Base-by-base conservation (phyloP, 768 basidiomycete genomes). In the Neoboletus subvelutipes region DNA sequence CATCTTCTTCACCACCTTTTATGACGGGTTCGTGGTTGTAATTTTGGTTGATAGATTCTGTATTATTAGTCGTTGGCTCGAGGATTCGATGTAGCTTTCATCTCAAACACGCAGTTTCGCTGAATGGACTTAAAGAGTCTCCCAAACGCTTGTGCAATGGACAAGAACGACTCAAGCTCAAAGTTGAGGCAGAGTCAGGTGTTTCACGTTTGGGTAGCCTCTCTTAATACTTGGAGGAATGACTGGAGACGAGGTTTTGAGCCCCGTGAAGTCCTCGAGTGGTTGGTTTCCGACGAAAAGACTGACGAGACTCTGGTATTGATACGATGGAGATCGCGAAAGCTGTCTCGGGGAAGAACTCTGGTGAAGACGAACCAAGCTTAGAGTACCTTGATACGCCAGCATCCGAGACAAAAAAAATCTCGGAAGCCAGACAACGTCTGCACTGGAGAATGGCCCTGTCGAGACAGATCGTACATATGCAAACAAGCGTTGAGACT, bases 1-100 rank as follows among this genome's bases (percentile, higher is more conserved):
- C 54, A 24, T 46, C 33, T n/a, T 47, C 10, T 45, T 43, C n/a
- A 7, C 4, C 34, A 12, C 36, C 36, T 46, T 10, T 22, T 46
- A 28, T 41, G 15, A 17, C 20, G 56, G 18, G 33, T 57, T 50
- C 6, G 11, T 54, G 48, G 46, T 22, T 72, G 64, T 69, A 65
- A 63, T 20, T 31, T 53, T 61, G 12, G 22, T 12, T n/a, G 41
- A 26, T 69, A 73, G 61, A 71, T 31, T 18, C 1, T 70, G 71
- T 70, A 72, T 69, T 31, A 1, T 7, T 69, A 71, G 53, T 41
- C 1, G 3, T 45, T 29, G 13, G 29, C 15, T 48, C 28, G 39
- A 52, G 11, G 24, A 20, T 47, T 29, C 29, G n/a, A 5, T 52
- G 31, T 57, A 41, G n/a, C 29, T 13, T 37, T 7, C 12, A 40